These are phyloP conservation scores for Saturnispora galanensis DNA, from an alignment of 805 yeast species.

Conservation along the genomic window DNA sequence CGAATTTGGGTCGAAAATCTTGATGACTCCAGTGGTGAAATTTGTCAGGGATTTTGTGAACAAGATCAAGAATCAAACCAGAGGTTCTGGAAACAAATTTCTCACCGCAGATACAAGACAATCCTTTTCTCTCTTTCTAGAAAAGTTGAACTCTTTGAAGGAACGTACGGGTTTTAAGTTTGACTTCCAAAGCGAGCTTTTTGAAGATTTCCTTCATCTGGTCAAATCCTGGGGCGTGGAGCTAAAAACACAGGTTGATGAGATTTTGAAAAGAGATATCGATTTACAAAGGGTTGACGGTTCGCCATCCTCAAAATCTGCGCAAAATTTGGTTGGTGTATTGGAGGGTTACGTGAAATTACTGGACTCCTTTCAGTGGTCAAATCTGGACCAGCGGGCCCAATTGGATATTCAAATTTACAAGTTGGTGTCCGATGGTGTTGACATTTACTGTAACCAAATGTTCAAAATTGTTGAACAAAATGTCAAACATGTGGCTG, in stretches of 20 bases:
- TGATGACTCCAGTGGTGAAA: slow-evolving; percentile 16
- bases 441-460: slow-evolving; percentile 39
- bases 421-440: slow-evolving; percentile 52
- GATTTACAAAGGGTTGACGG: slow-evolving; percentile 32
- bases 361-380: slow-evolving; percentile 59
- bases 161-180: slow-evolving; percentile 15
- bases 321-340: slow-evolving; percentile 20
- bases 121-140: slow-evolving; percentile 12
- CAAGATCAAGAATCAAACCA: slow-evolving; percentile 3
- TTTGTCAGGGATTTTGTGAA: slow-evolving; percentile 16
- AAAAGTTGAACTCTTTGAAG: slow-evolving; percentile 13
- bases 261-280: slow-evolving; percentile 48
- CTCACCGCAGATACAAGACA: not conserved
- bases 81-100: not conserved
- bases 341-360: slow-evolving; percentile 33
- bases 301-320: slow-evolving; percentile 23
- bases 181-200: slow-evolving; percentile 20
- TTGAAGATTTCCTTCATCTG: slow-evolving; percentile 15
- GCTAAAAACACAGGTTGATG: slow-evolving; percentile 26
- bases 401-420: slow-evolving; percentile 50
- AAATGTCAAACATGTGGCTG: slow-evolving; percentile 14
- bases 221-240: slow-evolving; percentile 22
- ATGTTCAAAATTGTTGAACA: slow-evolving; percentile 17
- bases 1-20: slow-evolving; percentile 13
- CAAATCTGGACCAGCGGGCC: slow-evolving; percentile 51